phyloP scores from a whole-genome alignment of 225 moss, liverwort and hornwort species.

The Polytrichum formosum region DNA sequence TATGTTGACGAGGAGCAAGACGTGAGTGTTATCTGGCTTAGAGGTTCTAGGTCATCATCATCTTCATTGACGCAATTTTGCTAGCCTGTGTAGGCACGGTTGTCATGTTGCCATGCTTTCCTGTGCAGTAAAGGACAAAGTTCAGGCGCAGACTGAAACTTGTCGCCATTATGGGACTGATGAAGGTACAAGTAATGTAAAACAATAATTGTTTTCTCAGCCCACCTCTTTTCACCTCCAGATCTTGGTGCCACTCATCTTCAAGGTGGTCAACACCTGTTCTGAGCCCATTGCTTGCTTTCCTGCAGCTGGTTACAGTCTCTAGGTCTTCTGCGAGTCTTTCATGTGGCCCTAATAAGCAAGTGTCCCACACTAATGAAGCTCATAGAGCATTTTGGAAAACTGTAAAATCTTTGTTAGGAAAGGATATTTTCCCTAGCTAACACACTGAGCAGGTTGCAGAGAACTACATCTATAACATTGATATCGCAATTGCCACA shows the following conservation, averaged over 20 bases:
- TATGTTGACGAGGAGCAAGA: neutral
- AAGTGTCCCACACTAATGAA: no score
- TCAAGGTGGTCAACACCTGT: neutral
- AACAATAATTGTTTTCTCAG: neutral
- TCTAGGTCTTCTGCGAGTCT: neutral
- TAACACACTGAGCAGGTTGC: no score
- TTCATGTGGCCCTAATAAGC: no score
- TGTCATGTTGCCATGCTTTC: slow-evolving; percentile 18
- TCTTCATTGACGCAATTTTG: slow-evolving; percentile 32
- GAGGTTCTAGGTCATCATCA: slow-evolving; percentile 27
- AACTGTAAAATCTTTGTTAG: no score
- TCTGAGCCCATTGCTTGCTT: neutral
- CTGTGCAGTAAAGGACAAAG: slow-evolving; percentile 44
- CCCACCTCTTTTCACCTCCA: neutral
- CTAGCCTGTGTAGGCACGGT: slow-evolving; percentile 40
- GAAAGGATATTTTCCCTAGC: no score
- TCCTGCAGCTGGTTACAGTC: neutral
- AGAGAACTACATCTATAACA: no score
- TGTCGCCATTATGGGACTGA: neutral
- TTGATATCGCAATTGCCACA: no score
- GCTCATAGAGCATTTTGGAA: no score
- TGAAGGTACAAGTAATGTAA: slow-evolving; percentile 5
- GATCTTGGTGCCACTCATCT: no score
- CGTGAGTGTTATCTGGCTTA: slow-evolving; percentile 11
- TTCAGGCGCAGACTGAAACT: slow-evolving; percentile 24